Percentiles rank a stretch among this genome's conserved stretches.
These are phyloP conservation scores for Larix kaempferi DNA, from an alignment of 75 land plant species.

Conservation along the genomic window DNA sequence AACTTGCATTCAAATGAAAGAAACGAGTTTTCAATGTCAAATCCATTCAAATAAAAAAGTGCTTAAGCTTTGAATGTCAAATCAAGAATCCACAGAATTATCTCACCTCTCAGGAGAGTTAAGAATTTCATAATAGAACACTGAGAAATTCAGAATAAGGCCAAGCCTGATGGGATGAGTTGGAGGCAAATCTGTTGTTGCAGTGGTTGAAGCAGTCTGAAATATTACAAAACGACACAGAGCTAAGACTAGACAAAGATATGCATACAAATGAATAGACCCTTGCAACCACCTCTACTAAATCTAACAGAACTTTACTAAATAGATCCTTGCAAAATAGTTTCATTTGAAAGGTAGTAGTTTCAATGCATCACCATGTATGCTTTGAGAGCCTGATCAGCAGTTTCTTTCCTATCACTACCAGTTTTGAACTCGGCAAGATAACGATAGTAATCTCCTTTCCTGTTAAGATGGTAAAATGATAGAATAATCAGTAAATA, in stretches of 20 bases:
- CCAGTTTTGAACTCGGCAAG: conserved; percentile 92
- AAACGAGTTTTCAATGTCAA: too few species aligned
- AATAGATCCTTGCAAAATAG: background rate
- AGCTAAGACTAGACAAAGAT: background rate
- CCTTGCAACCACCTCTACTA: background rate
- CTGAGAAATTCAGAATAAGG: conserved; percentile 64
- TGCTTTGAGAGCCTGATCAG: conserved; percentile 81
- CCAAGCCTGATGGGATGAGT: conserved; percentile 76
- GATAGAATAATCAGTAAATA: background rate
- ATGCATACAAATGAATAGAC: background rate
- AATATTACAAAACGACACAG: conserved; percentile 4
- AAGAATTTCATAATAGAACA: conserved; percentile 70
- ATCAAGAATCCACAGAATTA: background rate
- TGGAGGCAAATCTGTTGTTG: conserved; percentile 54
- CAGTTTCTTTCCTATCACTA: conserved; percentile 82
- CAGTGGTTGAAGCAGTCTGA: conserved; percentile 58
- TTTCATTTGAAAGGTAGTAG: too few species aligned
- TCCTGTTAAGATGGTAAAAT: conserved; percentile 40
- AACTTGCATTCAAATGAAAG: too few species aligned
- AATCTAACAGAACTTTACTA: background rate
- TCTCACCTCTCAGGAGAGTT: conserved; percentile 63
- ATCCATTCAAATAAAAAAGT: too few species aligned
- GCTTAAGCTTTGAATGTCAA: too few species aligned
- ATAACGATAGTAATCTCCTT: conserved; percentile 95
- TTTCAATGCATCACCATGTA: conserved; percentile 56